Evolutionary conservation across 164 flowering plant species (phyloP).

Genomic region (Macadamia tetraphylla): DNA sequence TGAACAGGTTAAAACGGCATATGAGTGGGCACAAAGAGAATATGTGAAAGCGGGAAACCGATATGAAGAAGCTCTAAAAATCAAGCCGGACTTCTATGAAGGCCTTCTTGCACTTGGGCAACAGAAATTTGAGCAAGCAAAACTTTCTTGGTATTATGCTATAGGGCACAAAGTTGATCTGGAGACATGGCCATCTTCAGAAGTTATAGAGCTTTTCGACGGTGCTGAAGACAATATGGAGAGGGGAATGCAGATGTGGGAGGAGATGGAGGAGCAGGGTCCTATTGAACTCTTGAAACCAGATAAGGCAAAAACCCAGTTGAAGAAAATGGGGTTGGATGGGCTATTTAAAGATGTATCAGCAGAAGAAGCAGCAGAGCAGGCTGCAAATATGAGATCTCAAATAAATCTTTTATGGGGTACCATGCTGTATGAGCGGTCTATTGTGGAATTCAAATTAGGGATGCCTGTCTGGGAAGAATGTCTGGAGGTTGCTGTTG

Average conservation of each 20-base stretch:
- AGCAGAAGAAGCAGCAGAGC: conserved; percentile 52
- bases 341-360: conserved; percentile 36
- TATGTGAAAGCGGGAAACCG: conserved; percentile 50
- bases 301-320: conserved; percentile 22
- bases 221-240: conserved; percentile 78
- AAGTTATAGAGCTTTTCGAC: conserved; percentile 58
- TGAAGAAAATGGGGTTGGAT: conserved; percentile 45
- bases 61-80: conserved; percentile 63
- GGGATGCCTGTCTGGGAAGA: conserved; percentile 77
- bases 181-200: conserved; percentile 49
- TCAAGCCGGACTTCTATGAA: conserved; percentile 80
- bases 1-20: conserved; percentile 40
- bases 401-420: conserved; percentile 85
- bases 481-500: conserved; percentile 66
- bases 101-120: conserved; percentile 71
- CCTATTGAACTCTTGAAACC: conserved; percentile 27
- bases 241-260: conserved; percentile 70
- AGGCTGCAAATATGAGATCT: conserved; percentile 55
- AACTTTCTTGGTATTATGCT: conserved; percentile 77
- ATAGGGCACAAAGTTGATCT: conserved; percentile 50
- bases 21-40: conserved; percentile 68
- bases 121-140: conserved; percentile 91
- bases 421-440: conserved; percentile 80
- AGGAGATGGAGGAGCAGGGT: conserved; percentile 44
- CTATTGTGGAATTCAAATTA: conserved; percentile 75